Evolutionary conservation across 2,329 filamentous ascomycete genomes (phyloP), one percentile per base, ranked within the genome.

Genomic region (Stagonosporopsis vannaccii): DNA sequence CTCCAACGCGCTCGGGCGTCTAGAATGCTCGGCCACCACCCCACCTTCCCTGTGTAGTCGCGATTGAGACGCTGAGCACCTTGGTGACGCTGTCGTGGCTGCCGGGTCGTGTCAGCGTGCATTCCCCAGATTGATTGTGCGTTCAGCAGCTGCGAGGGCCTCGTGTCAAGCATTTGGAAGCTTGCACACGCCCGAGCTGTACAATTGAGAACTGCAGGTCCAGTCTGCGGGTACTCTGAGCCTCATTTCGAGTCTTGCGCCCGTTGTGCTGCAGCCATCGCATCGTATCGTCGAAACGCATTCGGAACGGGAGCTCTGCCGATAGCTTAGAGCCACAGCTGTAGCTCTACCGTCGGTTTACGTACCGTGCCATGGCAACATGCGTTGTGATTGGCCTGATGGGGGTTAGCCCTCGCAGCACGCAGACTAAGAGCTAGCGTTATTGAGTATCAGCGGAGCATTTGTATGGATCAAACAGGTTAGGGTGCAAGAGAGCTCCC

Each of bases 341-440:
- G 46, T 36, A 51, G 41, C 42, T 42, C 30, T 28, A 35, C 23
- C 33, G 20, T 33, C 44, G 36, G 55, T 59, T 66, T 67, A 67
- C 65, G 63, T 67, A 66, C 49, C 40, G 45, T 45, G 26, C 51
- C 43, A 48, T 58, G 52, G 45, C 37, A 51, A 56, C 53, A 35
- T 49, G 47, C 12, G 48, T 48, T 54, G 45, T 40, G 35, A 62
- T 63, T 64, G 59, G 58, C 30, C 32, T 23, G 15, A 47, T 47
- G 37, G 47, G 36, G 47, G 37, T 32, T 54, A 33, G 51, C 17
- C 36, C 40, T 49, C 26, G 41, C 23, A 51, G 33, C 39, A 45
- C 43, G 39, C 46, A 33, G 46, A 33, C 60, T 56, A 59, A 52
- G 60, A 54, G 59, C 51, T 45, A 56, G 48, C 56, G 61, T 51